Evolutionary conservation across 805 yeast genomes (phyloP), one percentile per base, ranked within the genome.

Genomic region (Monosporozyma solicola): DNA sequence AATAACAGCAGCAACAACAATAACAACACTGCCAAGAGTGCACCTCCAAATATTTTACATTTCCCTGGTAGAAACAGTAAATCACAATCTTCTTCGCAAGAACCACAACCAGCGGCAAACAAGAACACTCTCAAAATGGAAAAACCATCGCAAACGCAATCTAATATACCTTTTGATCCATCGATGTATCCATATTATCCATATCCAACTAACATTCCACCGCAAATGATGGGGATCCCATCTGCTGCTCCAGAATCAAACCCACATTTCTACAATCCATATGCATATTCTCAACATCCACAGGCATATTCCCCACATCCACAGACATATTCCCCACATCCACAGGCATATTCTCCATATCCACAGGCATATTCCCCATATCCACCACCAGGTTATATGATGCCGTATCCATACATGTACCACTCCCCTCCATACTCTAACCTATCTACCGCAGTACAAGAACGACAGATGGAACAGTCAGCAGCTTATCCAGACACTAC

Each of bases 21-120:
- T 1, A 20, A 10, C 8, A 16, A 11, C 35, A 37, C 24, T 7
- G 56, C 60, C 2, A 51, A 53, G 24, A 64, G 65, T 56, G 65
- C 67, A 1, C 65, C 65, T 8, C 59, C 68, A 16, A 55, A 60
- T 41, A 56, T 59, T 9, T 57, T 61, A 49, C 56, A 57, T n/a
- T 59, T 60, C 27, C 58, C 61, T n/a, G 39, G 39, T 15, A 35
- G 39, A 35, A 35, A 13, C 16, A 35, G 39, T 35, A 35, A 35
- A 15, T 35, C 39, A 4, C 39, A 5, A 3, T 32, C 35, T 32
- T 7, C 11, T 3, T 35, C 15, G n/a, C 39, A 35, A 15, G 16
- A 35, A 15, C 20, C 20, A 20, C 16, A 35, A 15, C 39, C 2
- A 35, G 15, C 2, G 3, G 15, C 13, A 13, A 5, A 35, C n/a